A percentile compares a stretch with the other conserved stretches of the same genome.
These are phyloP conservation scores for Penstemon newberryi DNA, from an alignment of 257 asterid species.

Conservation along the genomic window DNA sequence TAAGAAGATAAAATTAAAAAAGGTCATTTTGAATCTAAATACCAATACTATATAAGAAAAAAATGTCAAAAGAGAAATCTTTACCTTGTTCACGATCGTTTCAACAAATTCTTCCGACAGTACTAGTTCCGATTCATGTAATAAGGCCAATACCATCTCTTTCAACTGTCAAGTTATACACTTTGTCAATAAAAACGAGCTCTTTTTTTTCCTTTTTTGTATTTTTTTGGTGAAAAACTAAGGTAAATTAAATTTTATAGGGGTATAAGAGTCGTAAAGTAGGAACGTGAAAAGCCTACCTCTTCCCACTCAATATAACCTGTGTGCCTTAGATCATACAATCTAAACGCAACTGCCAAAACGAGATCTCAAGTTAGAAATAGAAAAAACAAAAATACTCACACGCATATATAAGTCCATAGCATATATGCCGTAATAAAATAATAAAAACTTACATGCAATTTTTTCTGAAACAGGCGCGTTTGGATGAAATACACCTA, in stretches of 20 bases:
- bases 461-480: constrained; percentile 62
- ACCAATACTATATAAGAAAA: neutral
- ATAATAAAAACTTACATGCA: constrained; percentile 48
- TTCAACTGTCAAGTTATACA: constrained; percentile 50
- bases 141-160: constrained; percentile 88
- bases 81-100: constrained; percentile 76
- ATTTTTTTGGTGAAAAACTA: neutral
- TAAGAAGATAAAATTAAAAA: neutral
- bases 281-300: constrained; percentile 32
- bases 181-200: neutral
- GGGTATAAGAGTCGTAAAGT: neutral
- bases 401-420: neutral
- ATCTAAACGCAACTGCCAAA: constrained; percentile 72
- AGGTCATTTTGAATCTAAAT: neutral
- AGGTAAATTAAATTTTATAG: neutral
- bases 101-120: constrained; percentile 78
- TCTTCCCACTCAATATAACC: constrained; percentile 84
- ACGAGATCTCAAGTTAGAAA: constrained; percentile 12
- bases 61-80: constrained; percentile 4
- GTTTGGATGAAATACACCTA: constrained; percentile 79
- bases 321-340: constrained; percentile 78
- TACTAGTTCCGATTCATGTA: constrained; percentile 77
- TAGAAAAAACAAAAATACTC: neutral
- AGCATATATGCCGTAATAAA: neutral
- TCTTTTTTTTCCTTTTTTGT: neutral